A percentile compares a stretch with the other conserved stretches of the same genome.
Conservation (phyloP, 2,329 filamentous ascomycete species). For the Coniella vitis region DNA sequence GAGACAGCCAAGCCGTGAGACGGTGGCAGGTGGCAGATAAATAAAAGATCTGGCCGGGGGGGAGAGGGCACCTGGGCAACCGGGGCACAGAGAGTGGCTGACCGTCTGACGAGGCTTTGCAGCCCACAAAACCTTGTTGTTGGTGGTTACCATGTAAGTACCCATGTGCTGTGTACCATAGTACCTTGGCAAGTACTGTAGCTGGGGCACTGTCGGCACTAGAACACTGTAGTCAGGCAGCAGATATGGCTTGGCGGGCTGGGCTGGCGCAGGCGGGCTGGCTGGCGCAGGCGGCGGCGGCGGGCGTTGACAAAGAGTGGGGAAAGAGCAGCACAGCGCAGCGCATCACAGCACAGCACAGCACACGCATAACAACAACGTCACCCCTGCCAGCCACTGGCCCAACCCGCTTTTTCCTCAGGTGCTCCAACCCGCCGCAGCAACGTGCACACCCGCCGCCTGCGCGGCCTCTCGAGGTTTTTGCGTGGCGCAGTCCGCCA, state of each 20-base stretch:
- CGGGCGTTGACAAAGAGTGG: neutral
- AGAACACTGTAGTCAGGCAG: neutral
- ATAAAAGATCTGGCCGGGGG: neutral
- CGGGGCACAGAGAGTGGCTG: neutral
- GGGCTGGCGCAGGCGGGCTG: neutral
- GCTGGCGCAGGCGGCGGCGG: neutral
- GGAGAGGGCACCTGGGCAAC: no score
- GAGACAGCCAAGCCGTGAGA: neutral
- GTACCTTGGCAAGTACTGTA: no score
- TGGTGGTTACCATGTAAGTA: neutral
- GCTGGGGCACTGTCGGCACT: neutral
- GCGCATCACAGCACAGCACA: neutral
- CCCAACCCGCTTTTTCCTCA: neutral
- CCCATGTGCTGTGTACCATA: no score
- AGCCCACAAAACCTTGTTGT: no score
- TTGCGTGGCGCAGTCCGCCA: neutral
- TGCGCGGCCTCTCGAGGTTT: neutral
- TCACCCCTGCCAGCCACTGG: neutral
- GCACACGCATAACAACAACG: neutral
- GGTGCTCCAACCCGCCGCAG: slow-evolving; percentile 1
- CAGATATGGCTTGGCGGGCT: neutral
- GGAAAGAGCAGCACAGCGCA: neutral
- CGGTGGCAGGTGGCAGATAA: neutral
- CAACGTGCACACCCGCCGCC: neutral
- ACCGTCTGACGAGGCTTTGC: neutral